phyloP scores from a whole-genome alignment of 2,329 filamentous ascomycete species.

The Neonectria hederae region DNA sequence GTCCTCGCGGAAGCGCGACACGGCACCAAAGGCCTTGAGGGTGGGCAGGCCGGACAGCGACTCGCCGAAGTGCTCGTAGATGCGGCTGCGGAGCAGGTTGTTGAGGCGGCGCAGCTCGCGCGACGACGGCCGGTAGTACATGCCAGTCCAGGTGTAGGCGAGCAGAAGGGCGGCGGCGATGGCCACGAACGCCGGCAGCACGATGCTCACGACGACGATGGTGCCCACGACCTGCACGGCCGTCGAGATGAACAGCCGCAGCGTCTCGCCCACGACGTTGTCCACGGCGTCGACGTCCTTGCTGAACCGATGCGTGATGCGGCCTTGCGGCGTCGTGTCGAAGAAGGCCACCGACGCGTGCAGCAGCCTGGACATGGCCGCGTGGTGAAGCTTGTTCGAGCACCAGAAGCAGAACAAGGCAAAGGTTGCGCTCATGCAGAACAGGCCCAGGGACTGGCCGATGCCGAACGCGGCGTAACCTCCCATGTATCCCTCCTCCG shows the following conservation, averaged over 20 bases:
- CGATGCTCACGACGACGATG: constrained; percentile 79
- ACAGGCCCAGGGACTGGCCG: constrained; percentile 65
- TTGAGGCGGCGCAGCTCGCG: constrained; percentile 88
- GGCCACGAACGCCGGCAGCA: constrained; percentile 82
- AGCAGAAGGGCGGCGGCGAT: constrained; percentile 81
- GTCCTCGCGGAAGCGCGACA: constrained; percentile 83
- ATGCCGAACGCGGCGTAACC: constrained; percentile 67
- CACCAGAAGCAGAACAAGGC: constrained; percentile 52
- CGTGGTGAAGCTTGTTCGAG: constrained; percentile 54
- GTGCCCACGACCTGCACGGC: constrained; percentile 80
- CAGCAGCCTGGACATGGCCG: constrained; percentile 29
- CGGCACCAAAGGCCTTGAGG: constrained; percentile 88
- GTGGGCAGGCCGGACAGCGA: constrained; percentile 88
- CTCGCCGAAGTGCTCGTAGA: constrained; percentile 94
- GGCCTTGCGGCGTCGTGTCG: constrained; percentile 87
- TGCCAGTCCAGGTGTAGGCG: constrained; percentile 64
- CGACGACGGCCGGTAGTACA: constrained; percentile 86
- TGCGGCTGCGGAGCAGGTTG: constrained; percentile 83
- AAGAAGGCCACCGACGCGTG: constrained; percentile 71
- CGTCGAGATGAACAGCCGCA: constrained; percentile 70
- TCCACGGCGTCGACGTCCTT: constrained; percentile 93
- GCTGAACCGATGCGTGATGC: constrained; percentile 93
- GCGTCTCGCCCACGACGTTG: constrained; percentile 73
- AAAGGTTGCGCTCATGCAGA: constrained; percentile 68
- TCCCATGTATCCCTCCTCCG: constrained; percentile 59